Evolutionary conservation across 208 protist genomes (phyloP), one percentile per base, ranked within the genome.

Genomic region (Crithidia thermophila): DNA sequence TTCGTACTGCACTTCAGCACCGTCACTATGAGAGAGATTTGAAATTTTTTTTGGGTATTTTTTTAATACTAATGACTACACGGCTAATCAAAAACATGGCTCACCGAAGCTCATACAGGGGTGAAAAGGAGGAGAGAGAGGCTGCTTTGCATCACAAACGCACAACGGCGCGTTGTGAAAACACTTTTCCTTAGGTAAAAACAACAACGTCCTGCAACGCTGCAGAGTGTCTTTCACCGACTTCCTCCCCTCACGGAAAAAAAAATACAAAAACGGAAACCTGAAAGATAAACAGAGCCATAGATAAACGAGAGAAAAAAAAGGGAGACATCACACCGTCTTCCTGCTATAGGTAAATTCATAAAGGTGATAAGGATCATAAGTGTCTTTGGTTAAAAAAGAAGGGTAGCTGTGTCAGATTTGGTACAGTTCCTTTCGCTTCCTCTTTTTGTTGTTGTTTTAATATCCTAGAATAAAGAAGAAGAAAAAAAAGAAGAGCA

Each of bases 291-390:
- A 9, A 65, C 8, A 59, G 9, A 57, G n/a, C n/a, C n/a, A 55
- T 45, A 7, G 18, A 5, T 25, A 20, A 56, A 27, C 2, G 25
- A 52, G 28, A 30, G 39, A 64, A 37, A 45, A 50, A 46, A 31
- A 25, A 46, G 34, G 36, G 46, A 20, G 27, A 31, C 66, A 42
- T 37, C 67, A 62, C 49, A 57, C 37, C 61, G 47, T 37, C 61
- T 67, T 28, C 49, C 61, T 49, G 39, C 36, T 58, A 64, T 25
- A 62, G 7, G 40, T 59, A 40, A 58, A 51, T 21, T 25, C 13
- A 36, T 42, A 60, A 51, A 70, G n/a, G 52, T 51, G 25, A 70
- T 67, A 50, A 49, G 49, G 30, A 9, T 47, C 30, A 55, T 53
- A 64, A 45, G 39, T 47, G 4, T 58, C 18, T 42, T 47, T 47